Percentiles rank a stretch among this genome's conserved stretches.
Evolutionary conservation across 2,329 filamentous ascomycete genomes (phyloP).

Genomic region (Alternaria viburni): DNA sequence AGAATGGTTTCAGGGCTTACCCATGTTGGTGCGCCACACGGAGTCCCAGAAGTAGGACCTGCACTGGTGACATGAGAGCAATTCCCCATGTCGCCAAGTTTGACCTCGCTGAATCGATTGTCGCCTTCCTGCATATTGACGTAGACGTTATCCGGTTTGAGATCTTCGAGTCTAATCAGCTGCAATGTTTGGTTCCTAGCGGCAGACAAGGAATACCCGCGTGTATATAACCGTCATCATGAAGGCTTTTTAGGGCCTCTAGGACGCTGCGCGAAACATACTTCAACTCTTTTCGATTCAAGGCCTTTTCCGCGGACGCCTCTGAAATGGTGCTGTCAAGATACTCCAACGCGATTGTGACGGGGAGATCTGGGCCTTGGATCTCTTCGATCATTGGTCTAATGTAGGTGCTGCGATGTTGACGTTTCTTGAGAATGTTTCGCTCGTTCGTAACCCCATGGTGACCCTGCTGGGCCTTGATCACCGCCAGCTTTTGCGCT

Average conservation of each 20-base stretch:
- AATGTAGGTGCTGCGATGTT: not conserved
- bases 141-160: not conserved
- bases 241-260: not conserved
- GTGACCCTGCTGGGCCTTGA: not conserved
- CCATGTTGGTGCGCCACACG: not conserved
- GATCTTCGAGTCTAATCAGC: not conserved
- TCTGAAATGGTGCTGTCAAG: not conserved
- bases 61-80: not conserved
- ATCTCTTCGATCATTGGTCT: not conserved
- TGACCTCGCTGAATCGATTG: not conserved
- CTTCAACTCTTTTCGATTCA: not conserved
- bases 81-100: not conserved
- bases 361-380: not conserved
- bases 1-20: not conserved
- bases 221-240: not conserved
- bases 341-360: not conserved
- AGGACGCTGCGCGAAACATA: not conserved
- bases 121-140: not conserved
- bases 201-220: not conserved
- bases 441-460: not conserved
- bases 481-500: not conserved
- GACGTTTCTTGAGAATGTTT: not conserved
- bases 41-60: not conserved
- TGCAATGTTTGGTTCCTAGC: not conserved
- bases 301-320: not conserved